A percentile compares a stretch with the other conserved stretches of the same genome.
phyloP scores from a whole-genome alignment of 2,329 filamentous ascomycete species.

The Leptographium lundbergii region DNA sequence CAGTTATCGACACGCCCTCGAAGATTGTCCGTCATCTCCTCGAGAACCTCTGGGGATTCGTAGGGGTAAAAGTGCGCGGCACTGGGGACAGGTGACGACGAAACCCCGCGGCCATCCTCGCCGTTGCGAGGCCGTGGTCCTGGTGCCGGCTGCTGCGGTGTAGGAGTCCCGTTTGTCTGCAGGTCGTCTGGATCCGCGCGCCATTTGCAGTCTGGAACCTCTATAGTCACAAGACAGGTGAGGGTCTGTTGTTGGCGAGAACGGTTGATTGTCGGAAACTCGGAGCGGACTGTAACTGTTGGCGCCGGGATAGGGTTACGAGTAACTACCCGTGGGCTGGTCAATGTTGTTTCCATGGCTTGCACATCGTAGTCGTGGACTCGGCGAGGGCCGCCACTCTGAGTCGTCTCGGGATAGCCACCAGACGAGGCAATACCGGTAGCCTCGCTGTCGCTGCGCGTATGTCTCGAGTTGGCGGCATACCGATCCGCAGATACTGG shows the following conservation, averaged over 20 bases:
- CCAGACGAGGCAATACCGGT: slow-evolving; percentile 63
- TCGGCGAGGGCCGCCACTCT: slow-evolving; percentile 52
- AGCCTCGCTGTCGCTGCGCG: slow-evolving; percentile 65
- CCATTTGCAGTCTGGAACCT: slow-evolving; percentile 90
- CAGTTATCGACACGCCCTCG: slow-evolving; percentile 90
- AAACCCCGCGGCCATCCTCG: slow-evolving; percentile 41
- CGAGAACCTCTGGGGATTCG: slow-evolving; percentile 63
- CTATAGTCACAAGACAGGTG: slow-evolving; percentile 86
- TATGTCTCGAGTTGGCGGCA: slow-evolving; percentile 39
- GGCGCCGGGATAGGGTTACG: slow-evolving; percentile 86
- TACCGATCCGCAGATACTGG: slow-evolving; percentile 31
- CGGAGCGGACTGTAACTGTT: slow-evolving; percentile 86
- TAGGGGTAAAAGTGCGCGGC: slow-evolving; percentile 54
- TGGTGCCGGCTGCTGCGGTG: slow-evolving; percentile 25
- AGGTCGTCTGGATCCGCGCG: slow-evolving; percentile 72
- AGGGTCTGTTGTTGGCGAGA: slow-evolving; percentile 90
- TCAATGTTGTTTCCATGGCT: slow-evolving; percentile 80
- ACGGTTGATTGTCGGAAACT: slow-evolving; percentile 86
- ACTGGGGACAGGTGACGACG: slow-evolving; percentile 46
- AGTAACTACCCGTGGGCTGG: slow-evolving; percentile 56
- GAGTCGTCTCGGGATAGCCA: slow-evolving; percentile 66
- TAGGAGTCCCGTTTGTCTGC: slow-evolving; percentile 30
- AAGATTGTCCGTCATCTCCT: slow-evolving; percentile 76
- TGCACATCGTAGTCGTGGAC: slow-evolving; percentile 93
- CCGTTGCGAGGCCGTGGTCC: slow-evolving; percentile 21